phyloP scores from a whole-genome alignment of 1,284 basidiomycete species.

The Marasmius sp. region DNA sequence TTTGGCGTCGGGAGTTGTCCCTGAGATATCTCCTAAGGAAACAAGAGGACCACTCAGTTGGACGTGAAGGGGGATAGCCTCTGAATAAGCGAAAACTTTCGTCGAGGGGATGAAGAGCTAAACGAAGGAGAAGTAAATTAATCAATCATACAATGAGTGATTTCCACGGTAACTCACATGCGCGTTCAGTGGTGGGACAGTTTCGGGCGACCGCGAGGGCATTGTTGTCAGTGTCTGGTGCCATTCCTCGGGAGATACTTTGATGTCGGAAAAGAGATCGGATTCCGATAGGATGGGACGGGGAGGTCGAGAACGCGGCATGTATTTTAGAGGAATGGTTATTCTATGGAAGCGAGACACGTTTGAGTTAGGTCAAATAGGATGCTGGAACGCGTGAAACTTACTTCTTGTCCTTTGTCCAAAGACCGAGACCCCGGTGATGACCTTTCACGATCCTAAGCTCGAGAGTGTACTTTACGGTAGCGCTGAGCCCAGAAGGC shows the following conservation, averaged over 20 bases:
- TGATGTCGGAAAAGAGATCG: conserved; percentile 46
- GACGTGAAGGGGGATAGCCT: background rate
- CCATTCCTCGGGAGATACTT: conserved; percentile 64
- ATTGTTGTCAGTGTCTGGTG: conserved; percentile 33
- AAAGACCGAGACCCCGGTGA: conserved; percentile 34
- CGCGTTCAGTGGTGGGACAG: background rate
- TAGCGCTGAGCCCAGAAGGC: conserved; percentile 28
- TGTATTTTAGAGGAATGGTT: conserved; percentile 41
- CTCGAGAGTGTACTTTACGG: conserved; percentile 40
- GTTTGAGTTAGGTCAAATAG: background rate
- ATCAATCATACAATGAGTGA: too few relatives aligned
- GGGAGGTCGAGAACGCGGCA: conserved; percentile 52
- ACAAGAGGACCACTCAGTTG: background rate
- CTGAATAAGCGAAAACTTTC: background rate
- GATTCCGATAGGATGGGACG: conserved; percentile 40
- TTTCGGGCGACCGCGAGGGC: background rate
- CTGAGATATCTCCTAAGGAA: background rate
- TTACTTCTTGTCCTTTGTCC: conserved; percentile 38
- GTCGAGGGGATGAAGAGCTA: background rate
- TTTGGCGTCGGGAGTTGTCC: background rate
- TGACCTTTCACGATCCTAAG: conserved; percentile 39
- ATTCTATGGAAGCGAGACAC: conserved; percentile 23
- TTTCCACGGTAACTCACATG: background rate
- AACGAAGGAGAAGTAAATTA: background rate
- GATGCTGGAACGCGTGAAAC: conserved; percentile 10